Evolutionary conservation across 495 filamentous ascomycete genomes (phyloP).

Genomic region (Bathelium albidoporum): DNA sequence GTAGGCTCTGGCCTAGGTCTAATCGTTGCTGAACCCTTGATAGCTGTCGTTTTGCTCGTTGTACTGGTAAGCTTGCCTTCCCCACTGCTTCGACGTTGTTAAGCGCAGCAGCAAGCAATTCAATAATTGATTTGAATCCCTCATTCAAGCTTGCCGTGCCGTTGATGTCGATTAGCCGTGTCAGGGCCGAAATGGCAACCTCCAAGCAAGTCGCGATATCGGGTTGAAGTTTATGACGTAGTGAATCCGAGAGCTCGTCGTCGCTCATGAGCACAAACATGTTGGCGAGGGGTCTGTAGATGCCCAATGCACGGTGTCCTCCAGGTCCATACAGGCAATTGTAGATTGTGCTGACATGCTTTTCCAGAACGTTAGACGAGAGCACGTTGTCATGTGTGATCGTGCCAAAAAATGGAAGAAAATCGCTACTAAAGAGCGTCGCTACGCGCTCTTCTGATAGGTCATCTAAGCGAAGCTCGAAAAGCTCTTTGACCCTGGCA

Average conservation of each 20-base stretch:
- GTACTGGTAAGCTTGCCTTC: background rate
- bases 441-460: conserved; percentile 19
- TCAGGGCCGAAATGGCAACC: conserved; percentile 5
- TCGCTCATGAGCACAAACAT: conserved; percentile 11
- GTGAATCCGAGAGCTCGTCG: conserved; percentile 5
- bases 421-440: conserved; percentile 27
- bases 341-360: conserved; percentile 45
- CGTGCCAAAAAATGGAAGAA: conserved; percentile 43
- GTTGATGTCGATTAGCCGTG: conserved; percentile 13
- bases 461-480: conserved; percentile 18
- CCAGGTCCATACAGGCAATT: conserved; percentile 43
- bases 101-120: background rate
- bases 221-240: conserved; percentile 7
- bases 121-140: background rate
- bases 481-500: conserved; percentile 19
- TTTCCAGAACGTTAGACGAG: conserved; percentile 45
- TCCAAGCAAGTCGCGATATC: background rate
- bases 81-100: background rate
- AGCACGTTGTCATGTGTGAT: conserved; percentile 44
- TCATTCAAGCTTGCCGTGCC: conserved; percentile 8
- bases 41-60: conserved; percentile 14
- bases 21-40: conserved; percentile 10
- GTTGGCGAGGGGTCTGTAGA: conserved; percentile 29
- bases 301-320: conserved; percentile 36
- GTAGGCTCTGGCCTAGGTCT: conserved; percentile 12